Conservation (phyloP, 1,139 yeast genomes). For the Hemisphaericaspora subhashii region DNA sequence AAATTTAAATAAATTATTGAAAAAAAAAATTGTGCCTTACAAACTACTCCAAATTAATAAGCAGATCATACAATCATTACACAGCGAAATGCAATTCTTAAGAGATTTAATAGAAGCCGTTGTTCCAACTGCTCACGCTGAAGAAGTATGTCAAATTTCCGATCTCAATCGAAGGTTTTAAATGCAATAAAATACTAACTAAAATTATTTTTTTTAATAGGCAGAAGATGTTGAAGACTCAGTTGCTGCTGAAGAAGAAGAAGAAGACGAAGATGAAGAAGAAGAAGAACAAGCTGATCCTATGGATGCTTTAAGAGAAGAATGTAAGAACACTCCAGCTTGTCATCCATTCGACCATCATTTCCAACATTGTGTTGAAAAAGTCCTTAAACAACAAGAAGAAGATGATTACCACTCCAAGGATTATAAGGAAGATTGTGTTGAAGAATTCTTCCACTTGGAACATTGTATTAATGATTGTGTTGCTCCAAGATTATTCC, state of each 20-base stretch:
- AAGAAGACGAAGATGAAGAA: constrained; percentile 74
- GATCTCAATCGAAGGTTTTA: neutral
- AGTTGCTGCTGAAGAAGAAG: constrained; percentile 64
- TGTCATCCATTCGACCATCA: constrained; percentile 83
- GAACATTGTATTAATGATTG: constrained; percentile 92
- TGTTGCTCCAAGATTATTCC: constrained; percentile 88
- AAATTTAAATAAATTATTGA: constrained; percentile 1
- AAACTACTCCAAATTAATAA: neutral
- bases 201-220: constrained; percentile 13
- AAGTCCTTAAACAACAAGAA: constrained; percentile 85
- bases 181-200: constrained; percentile 17
- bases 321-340: constrained; percentile 64
- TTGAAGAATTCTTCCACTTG: constrained; percentile 96
- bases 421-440: constrained; percentile 93
- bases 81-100: constrained; percentile 51
- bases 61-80: neutral
- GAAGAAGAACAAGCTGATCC: constrained; percentile 76
- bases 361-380: constrained; percentile 90
- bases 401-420: constrained; percentile 78
- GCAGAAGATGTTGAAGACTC: constrained; percentile 45
- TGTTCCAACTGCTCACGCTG: constrained; percentile 87
- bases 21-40: constrained; percentile 1
- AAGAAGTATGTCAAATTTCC: constrained; percentile 51
- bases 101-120: constrained; percentile 81
- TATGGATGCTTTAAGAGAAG: constrained; percentile 63